Evolutionary conservation across 2,329 filamentous ascomycete genomes (phyloP).

Genomic region (Cercospora sp.): DNA sequence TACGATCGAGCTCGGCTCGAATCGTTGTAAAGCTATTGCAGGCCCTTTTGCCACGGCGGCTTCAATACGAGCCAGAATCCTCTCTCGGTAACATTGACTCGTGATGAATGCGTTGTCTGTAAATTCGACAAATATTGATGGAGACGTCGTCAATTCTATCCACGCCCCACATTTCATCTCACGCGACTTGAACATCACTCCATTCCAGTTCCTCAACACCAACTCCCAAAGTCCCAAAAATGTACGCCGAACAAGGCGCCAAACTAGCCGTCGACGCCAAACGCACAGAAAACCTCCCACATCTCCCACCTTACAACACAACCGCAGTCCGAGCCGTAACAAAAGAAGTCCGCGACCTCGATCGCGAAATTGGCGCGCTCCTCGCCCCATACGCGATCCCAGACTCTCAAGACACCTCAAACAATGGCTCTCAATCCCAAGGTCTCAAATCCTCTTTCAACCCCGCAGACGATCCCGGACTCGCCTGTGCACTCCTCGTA

Average conservation of each 20-base stretch:
- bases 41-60: no score
- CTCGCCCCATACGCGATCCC: conserved; percentile 67
- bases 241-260: conserved; percentile 87
- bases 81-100: no score
- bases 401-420: conserved; percentile 49
- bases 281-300: conserved; percentile 79
- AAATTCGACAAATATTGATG: no score
- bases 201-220: background rate
- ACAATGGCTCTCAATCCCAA: conserved; percentile 20
- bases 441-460: conserved; percentile 72
- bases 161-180: background rate
- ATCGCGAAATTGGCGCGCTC: conserved; percentile 77
- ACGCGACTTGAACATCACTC: background rate
- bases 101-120: no score
- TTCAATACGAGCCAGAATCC: no score
- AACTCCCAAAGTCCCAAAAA: conserved; percentile 39
- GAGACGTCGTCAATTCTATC: no score
- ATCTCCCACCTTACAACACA: conserved; percentile 88
- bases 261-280: conserved; percentile 97
- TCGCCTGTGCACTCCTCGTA: conserved; percentile 84
- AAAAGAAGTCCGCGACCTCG: conserved; percentile 88
- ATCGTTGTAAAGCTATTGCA: no score
- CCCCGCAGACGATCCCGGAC: conserved; percentile 76
- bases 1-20: no score
- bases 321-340: conserved; percentile 85